Evolutionary conservation across 1,139 yeast genomes (phyloP).

Genomic region (Nakaseomyces kungkrabaensis): DNA sequence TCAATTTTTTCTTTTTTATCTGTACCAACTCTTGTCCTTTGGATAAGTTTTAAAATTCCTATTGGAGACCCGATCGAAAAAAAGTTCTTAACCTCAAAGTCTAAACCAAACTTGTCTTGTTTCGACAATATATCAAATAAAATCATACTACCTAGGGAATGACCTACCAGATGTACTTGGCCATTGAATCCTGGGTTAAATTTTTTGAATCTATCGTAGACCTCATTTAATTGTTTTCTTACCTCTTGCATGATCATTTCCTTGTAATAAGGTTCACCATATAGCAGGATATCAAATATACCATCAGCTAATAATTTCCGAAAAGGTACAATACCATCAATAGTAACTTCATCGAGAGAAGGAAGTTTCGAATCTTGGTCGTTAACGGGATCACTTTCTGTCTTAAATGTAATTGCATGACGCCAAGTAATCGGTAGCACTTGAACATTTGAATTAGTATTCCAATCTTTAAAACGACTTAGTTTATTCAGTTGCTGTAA

Average conservation of each 20-base stretch:
- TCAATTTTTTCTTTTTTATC: constrained; percentile 6
- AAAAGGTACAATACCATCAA: constrained; percentile 71
- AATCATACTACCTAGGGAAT: constrained; percentile 83
- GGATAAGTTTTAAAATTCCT: constrained; percentile 71
- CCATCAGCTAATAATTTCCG: constrained; percentile 79
- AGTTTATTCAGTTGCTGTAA: constrained; percentile 31
- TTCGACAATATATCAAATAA: constrained; percentile 62
- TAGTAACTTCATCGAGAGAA: constrained; percentile 58
- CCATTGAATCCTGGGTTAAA: constrained; percentile 73
- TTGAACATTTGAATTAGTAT: constrained; percentile 53
- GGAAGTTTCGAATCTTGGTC: constrained; percentile 38
- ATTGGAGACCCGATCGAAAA: constrained; percentile 86
- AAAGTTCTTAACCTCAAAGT: constrained; percentile 63
- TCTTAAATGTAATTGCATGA: constrained; percentile 54
- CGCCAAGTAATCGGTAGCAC: constrained; percentile 76
- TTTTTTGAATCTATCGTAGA: constrained; percentile 48
- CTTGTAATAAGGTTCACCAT: constrained; percentile 69
- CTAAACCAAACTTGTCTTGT: constrained; percentile 44
- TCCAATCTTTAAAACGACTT: constrained; percentile 22
- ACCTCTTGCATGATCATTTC: constrained; percentile 57
- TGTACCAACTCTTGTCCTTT: constrained; percentile 41
- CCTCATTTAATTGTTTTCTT: constrained; percentile 56
- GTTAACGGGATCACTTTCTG: constrained; percentile 30
- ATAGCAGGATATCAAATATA: constrained; percentile 70
- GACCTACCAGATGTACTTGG: constrained; percentile 75